Conservation (phyloP, 208 protist species). For the Blastocrithidia nonstop region DNA sequence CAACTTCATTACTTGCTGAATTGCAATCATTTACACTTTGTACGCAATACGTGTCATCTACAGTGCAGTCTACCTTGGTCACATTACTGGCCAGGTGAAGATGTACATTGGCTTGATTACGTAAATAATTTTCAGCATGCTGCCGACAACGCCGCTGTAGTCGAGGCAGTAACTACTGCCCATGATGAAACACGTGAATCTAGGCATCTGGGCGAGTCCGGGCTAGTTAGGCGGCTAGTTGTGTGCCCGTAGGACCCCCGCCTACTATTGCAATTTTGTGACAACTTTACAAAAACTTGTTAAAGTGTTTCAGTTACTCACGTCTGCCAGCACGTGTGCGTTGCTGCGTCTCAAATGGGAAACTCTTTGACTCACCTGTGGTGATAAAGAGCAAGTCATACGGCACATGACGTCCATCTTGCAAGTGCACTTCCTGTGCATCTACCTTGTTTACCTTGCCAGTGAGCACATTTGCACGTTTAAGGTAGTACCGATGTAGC, state of each 20-base stretch:
- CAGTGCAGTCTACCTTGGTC: slow-evolving; percentile 23
- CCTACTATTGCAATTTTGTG: slow-evolving; percentile 72
- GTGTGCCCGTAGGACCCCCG: slow-evolving; percentile 62
- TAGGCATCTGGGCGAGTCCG: slow-evolving; percentile 31
- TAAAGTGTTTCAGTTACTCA: slow-evolving; percentile 64
- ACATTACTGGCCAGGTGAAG: slow-evolving; percentile 35
- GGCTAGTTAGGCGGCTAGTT: slow-evolving; percentile 51
- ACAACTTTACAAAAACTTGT: slow-evolving; percentile 42
- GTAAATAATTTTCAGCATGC: slow-evolving; percentile 40
- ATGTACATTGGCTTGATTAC: slow-evolving; percentile 23
- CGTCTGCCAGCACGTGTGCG: slow-evolving; percentile 41
- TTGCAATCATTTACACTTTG: not conserved
- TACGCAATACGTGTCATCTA: slow-evolving; percentile 8
- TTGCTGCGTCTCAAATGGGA: slow-evolving; percentile 51
- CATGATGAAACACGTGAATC: slow-evolving; percentile 63
- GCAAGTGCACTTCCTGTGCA: slow-evolving; percentile 31
- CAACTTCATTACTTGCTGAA: not conserved
- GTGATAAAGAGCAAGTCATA: slow-evolving; percentile 75
- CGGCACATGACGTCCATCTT: slow-evolving; percentile 41
- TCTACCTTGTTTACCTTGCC: slow-evolving; percentile 69
- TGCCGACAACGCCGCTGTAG: slow-evolving; percentile 39
- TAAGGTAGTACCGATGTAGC: slow-evolving; percentile 80
- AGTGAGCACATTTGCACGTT: slow-evolving; percentile 62
- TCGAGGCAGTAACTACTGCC: slow-evolving; percentile 35
- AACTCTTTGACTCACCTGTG: slow-evolving; percentile 64